A percentile compares a stretch with the other conserved stretches of the same genome.
phyloP scores from a whole-genome alignment of 495 filamentous ascomycete genomes.

The Penicillium ucsense region DNA sequence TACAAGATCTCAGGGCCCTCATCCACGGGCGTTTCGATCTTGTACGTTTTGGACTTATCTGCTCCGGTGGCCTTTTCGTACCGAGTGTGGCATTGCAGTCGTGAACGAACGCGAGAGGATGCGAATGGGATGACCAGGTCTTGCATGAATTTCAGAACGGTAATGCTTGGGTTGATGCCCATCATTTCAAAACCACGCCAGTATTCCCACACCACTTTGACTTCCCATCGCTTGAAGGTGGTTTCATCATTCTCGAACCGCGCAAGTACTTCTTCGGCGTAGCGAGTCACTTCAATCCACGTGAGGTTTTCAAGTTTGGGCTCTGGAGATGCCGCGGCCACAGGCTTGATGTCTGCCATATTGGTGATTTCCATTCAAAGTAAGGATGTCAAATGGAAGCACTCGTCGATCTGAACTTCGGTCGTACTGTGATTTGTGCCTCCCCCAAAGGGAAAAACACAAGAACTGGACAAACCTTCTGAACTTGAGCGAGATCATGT shows the following conservation, averaged over 20 bases:
- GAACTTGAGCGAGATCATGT: too few relatives aligned
- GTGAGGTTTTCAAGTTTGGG: neutral
- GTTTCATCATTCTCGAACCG: neutral
- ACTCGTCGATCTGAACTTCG: too few relatives aligned
- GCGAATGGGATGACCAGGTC: conserved; percentile 1
- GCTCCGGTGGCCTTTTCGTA: neutral
- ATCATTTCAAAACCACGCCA: conserved; percentile 1
- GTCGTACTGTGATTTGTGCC: too few relatives aligned
- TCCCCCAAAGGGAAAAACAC: too few relatives aligned
- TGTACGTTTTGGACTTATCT: neutral
- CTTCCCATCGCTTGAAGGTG: neutral
- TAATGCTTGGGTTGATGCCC: neutral
- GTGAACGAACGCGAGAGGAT: neutral
- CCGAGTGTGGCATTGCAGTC: neutral
- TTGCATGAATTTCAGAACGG: neutral
- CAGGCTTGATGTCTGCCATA: neutral
- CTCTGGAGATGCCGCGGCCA: neutral
- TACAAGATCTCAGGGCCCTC: neutral
- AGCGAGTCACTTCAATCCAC: neutral
- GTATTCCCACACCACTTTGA: conserved; percentile 1
- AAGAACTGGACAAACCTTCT: too few relatives aligned
- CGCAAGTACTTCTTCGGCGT: neutral
- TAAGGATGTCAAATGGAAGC: neutral
- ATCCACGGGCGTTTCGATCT: neutral
- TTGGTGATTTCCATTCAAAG: neutral